Conservation (phyloP, 148 eudicot genomes). For the Rhododendron henanense region DNA sequence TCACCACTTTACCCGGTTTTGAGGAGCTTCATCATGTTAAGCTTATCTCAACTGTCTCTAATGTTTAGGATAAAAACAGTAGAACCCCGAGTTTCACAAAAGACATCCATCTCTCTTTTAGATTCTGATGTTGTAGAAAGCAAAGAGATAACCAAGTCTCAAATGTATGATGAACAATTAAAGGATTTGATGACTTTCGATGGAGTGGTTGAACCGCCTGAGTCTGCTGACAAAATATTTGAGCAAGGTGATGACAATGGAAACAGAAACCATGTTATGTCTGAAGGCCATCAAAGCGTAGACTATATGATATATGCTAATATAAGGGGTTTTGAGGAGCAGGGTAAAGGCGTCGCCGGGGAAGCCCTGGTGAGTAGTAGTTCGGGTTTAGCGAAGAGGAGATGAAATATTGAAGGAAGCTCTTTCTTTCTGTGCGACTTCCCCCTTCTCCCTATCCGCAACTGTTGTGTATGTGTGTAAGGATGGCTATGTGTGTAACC, state of each 20-base stretch:
- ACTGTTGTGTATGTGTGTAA: neutral
- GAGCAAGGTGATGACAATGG: constrained; percentile 14
- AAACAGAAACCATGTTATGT: neutral
- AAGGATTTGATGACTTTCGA: constrained; percentile 43
- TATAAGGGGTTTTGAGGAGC: neutral
- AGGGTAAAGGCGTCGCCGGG: neutral
- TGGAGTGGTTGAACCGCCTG: constrained; percentile 21
- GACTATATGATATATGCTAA: neutral
- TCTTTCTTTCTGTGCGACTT: neutral
- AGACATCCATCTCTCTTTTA: constrained; percentile 38
- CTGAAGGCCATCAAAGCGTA: neutral
- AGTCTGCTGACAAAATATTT: neutral
- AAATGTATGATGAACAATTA: constrained; percentile 32
- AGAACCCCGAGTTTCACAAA: constrained; percentile 20
- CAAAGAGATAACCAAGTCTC: constrained; percentile 21
- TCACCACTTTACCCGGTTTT: constrained; percentile 16
- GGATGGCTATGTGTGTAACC: neutral
- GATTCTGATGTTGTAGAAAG: constrained; percentile 35
- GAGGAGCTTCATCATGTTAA: constrained; percentile 24
- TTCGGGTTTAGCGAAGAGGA: neutral
- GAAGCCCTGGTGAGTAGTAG: neutral
- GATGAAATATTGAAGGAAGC: neutral
- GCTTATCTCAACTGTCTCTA: constrained; percentile 43
- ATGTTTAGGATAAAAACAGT: constrained; percentile 30
- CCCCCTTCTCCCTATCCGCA: neutral